Evolutionary conservation across 2,329 filamentous ascomycete species (phyloP).

Genomic region (Xylariaceae sp.): DNA sequence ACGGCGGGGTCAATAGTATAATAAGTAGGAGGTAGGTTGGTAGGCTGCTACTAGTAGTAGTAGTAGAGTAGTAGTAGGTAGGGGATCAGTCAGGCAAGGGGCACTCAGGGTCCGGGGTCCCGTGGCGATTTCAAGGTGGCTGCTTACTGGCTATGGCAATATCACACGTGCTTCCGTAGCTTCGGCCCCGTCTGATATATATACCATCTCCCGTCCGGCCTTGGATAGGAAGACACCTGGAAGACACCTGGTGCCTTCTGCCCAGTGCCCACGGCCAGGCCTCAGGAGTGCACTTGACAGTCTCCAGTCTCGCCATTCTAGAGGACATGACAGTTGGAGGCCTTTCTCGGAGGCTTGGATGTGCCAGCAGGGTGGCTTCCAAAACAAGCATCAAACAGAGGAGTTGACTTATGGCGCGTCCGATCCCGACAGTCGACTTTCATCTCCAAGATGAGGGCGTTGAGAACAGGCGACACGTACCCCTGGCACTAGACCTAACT

Average conservation of each 20-base stretch:
- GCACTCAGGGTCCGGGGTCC: constrained; percentile 11
- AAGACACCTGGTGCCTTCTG: no score
- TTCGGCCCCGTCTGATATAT: constrained; percentile 20
- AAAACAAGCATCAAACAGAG: constrained; percentile 41
- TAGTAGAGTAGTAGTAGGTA: no score
- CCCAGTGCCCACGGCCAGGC: not conserved
- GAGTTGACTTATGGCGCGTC: constrained; percentile 17
- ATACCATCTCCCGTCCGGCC: constrained; percentile 5
- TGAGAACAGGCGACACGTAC: no score
- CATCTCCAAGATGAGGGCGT: no score
- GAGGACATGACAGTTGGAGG: constrained; percentile 10
- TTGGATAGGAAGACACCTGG: no score
- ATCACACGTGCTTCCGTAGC: constrained; percentile 15
- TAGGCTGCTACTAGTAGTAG: no score
- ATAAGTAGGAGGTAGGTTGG: constrained; percentile 13
- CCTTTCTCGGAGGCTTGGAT: constrained; percentile 33
- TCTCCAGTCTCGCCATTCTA: constrained; percentile 1
- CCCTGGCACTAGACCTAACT: no score
- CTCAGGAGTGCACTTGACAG: no score
- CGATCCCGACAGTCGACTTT: no score
- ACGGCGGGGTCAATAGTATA: constrained; percentile 13
- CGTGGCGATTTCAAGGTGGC: constrained; percentile 6
- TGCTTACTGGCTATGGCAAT: constrained; percentile 7
- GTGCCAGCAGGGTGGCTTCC: constrained; percentile 29
- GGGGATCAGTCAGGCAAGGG: constrained; percentile 7